Base-by-base conservation (phyloP, 2,329 filamentous ascomycete species). In the Apiospora hydei region DNA sequence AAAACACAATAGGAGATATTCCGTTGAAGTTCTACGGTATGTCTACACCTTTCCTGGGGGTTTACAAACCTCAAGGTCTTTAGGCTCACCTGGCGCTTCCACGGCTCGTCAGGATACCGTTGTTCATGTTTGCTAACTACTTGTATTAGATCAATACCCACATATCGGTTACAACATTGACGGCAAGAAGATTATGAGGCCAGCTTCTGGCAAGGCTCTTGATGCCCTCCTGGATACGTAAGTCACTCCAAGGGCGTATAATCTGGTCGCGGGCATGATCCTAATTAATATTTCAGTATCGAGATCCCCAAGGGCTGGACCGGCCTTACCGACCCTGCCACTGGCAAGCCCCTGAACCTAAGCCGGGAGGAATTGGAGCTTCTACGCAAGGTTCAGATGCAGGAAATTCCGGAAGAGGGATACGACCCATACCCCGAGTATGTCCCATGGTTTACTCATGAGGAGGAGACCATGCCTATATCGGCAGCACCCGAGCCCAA, bases 141-240 rank as follows among this genome's bases (percentile, higher is more conserved):
- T 34, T 3, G 18, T 26, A 30, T 6, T 47, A 68, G 69, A 70
- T 82, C 93, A 94, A 47, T 99, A 98, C 81, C 96, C 96, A 69
- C 96, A 99, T 81, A 98, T 99, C 80, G 96, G 96, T 73, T 99
- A 99, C 84, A 94, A 98, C 78, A 98, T 99, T 85, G 97, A 99
- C 82, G 96, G 96, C 82, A 98, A 97, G 88, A 97, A 94, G 83
- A 98, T 99, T 75, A 94, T 98, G 91, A 93, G 96, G 70, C 96
- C 96, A 8, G 96, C 97, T 4, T 96, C 95, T 77, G 96, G 96
- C 70, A 93, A 98, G 81, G 96, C 96, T 47, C 85, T 99, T 44
- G 96, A 99, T 85, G 94, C 95, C 16, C 88, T 99, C 61, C 87
- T 99, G 13, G 96, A 99, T 78, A 98, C 34, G 57, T 64, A 64